Evolutionary conservation across 352 stramenopile genomes (phyloP).

Genomic region (Aphanomyces euteiches): DNA sequence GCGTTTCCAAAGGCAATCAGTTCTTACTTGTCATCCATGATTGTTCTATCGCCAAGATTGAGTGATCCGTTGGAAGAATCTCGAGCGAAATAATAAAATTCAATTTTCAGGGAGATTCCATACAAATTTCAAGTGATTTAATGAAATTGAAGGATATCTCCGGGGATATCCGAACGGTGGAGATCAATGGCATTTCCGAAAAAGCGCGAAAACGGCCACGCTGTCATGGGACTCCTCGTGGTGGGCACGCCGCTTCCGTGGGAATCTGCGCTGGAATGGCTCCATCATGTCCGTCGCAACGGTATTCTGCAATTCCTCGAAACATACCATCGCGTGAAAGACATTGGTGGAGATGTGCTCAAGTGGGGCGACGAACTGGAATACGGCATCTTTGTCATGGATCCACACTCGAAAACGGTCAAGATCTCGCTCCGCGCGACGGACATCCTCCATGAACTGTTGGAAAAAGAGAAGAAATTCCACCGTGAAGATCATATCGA

Average conservation of each 20-base stretch:
- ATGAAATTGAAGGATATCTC: not conserved
- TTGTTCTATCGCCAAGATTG: no score
- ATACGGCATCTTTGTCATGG: conserved; percentile 96
- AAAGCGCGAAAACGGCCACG: not conserved
- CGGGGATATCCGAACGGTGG: not conserved
- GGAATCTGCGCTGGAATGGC: conserved; percentile 93
- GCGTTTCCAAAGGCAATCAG: no score
- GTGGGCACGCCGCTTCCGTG: conserved; percentile 95
- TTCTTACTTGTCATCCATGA: no score
- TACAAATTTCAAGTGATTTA: conserved; percentile 14
- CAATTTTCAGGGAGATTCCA: not conserved
- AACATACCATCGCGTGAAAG: conserved; percentile 94
- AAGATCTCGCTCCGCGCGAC: conserved; percentile 89
- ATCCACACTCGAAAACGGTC: conserved; percentile 79
- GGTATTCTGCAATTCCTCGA: conserved; percentile 97
- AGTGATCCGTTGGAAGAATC: no score
- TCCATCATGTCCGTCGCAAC: conserved; percentile 92
- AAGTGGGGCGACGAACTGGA: conserved; percentile 99
- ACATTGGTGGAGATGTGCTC: conserved; percentile 93
- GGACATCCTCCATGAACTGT: conserved; percentile 93
- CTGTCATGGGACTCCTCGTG: conserved; percentile 71
- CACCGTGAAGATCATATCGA: conserved; percentile 42
- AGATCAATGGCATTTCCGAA: not conserved
- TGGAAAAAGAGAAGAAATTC: conserved; percentile 78
- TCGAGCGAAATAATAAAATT: no score